Base-by-base conservation (phyloP, 2,329 filamentous ascomycete species). In the Talaromyces sp. region DNA sequence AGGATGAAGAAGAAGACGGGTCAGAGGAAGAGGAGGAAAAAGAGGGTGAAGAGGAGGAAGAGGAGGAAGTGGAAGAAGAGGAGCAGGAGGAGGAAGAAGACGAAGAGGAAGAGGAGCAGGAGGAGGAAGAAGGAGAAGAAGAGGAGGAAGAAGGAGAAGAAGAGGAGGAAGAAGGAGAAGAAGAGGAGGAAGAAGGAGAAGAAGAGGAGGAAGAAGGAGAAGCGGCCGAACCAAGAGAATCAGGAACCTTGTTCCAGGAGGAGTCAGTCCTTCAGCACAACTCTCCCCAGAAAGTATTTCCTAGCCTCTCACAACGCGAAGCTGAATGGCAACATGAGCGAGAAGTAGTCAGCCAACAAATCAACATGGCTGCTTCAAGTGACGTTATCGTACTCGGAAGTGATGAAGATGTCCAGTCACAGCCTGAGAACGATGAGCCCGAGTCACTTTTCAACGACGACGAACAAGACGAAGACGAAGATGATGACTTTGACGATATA, bases 331-430 rank as follows among this genome's bases (percentile, higher is more conserved):
- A 80, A 61, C 69, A 70, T 19, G 78, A 81, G 65, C 74, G 79
- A 61, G 75, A 80, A 60, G 73, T 71, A 11, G 72, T 80, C 28
- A 79, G 77, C 61, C 73, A 71, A 25, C 70, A 80, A 57, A 80
- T 80, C 54, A 68, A 77, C 28, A 70, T 73, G 66, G 75, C 78
- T 15, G 78, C 75, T 58, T 68, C 72, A 13, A 76, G 72, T 54
- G 72, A 78, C 59, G 72, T 81, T 42, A 77, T 81, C 63, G 72
- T 80, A 32, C 75, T 82, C 63, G 70, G 76, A 53, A 79, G 77
- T 52, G 77, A 78, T 65, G 68, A 42, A 25, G 59, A 60, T 42
- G 64, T 63, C 22, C 61, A 68, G 17, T 57, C 65, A 33, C 57
- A 69, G 15, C 42, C 54, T 19, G 62, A 64, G 8, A 59, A 67